phyloP scores from a whole-genome alignment of 148 eudicot genomes.

The Rhododendron williamsianum region DNA sequence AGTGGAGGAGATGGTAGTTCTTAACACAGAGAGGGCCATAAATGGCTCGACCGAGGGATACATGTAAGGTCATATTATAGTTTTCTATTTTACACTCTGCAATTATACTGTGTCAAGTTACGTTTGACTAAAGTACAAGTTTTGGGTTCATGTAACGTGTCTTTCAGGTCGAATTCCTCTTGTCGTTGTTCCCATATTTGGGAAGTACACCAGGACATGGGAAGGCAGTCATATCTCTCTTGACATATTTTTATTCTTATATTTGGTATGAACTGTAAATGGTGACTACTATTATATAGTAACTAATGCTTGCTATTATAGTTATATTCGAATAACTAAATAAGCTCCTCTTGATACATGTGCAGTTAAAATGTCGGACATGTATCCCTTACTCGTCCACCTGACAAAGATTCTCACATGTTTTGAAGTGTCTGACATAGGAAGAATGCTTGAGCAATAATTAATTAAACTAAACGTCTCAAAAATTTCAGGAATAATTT shows the following conservation, averaged over 20 bases:
- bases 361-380: not conserved
- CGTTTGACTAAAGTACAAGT: not conserved
- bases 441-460: not conserved
- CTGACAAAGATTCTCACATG: not conserved
- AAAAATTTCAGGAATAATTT: not conserved
- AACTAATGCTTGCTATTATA: not conserved
- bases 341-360: not conserved
- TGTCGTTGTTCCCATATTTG: not conserved
- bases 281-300: not conserved
- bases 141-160: not conserved
- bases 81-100: not conserved
- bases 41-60: constrained; percentile 16
- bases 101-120: not conserved
- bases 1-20: constrained; percentile 17
- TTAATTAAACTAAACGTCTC: not conserved
- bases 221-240: not conserved
- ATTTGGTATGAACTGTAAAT: not conserved
- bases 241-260: too few relatives aligned
- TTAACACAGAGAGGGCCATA: constrained; percentile 10
- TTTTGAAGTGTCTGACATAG: not conserved
- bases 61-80: constrained; percentile 4
- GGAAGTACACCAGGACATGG: not conserved
- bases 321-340: not conserved
- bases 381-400: not conserved
- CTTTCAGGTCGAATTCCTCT: not conserved